Evolutionary conservation across 2,329 filamentous ascomycete genomes (phyloP).

Genomic region (Sodiomyces alkalinus): DNA sequence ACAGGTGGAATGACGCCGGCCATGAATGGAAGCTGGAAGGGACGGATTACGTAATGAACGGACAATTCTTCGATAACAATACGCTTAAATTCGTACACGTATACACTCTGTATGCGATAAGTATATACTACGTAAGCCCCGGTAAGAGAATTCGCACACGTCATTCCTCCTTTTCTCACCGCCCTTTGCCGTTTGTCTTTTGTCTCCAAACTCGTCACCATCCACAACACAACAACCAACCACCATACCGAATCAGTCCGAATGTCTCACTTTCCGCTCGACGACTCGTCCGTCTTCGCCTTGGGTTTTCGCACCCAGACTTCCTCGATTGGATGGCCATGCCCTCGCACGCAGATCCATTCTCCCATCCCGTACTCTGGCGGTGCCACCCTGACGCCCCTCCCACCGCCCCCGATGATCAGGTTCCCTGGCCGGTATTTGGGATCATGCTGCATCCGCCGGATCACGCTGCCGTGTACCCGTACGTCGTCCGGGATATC

Average conservation of each 20-base stretch:
- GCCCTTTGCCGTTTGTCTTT: no score
- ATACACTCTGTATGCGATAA: no score
- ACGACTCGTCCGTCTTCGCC: constrained; percentile 1
- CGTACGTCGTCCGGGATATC: constrained; percentile 58
- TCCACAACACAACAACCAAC: not conserved
- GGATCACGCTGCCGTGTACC: constrained; percentile 61
- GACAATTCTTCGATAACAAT: no score
- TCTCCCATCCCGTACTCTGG: constrained; percentile 50
- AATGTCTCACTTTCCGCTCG: no score
- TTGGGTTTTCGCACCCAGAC: constrained; percentile 36
- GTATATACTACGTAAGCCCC: no score
- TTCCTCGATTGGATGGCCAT: constrained; percentile 55
- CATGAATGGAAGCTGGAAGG: no score
- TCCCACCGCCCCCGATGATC: constrained; percentile 63
- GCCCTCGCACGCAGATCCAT: constrained; percentile 51
- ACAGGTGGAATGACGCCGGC: no score
- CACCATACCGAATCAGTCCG: no score
- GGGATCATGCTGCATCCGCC: constrained; percentile 48
- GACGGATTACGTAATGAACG: no score
- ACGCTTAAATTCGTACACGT: no score
- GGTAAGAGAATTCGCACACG: no score
- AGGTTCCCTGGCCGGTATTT: constrained; percentile 64
- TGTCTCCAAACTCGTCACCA: not conserved
- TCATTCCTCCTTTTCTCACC: no score
- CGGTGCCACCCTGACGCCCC: constrained; percentile 49